Percentiles rank a stretch among this genome's conserved stretches.
These are phyloP conservation scores for Penicillium ucsense DNA, from an alignment of 495 filamentous ascomycete species.

Conservation along the genomic window DNA sequence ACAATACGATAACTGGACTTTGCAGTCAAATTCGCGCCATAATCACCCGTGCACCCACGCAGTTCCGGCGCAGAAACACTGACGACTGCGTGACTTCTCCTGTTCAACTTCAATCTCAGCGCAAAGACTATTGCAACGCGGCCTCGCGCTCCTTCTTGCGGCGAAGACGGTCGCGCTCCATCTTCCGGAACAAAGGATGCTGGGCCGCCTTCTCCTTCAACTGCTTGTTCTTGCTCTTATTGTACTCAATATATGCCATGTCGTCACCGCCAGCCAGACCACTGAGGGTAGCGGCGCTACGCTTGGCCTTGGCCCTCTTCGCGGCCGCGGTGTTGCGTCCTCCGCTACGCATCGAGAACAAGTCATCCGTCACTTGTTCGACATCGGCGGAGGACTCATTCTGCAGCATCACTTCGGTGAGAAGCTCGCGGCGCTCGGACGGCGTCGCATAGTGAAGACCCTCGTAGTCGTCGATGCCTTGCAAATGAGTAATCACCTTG, in stretches of 20 bases:
- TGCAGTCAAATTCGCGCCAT: no score
- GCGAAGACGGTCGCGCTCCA: constrained; percentile 63
- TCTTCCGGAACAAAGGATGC: constrained; percentile 70
- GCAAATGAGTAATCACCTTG: constrained; percentile 95
- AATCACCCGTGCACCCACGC: no score
- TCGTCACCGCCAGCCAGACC: constrained; percentile 84
- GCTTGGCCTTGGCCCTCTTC: constrained; percentile 48
- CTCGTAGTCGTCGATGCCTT: constrained; percentile 77
- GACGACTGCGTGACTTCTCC: no score
- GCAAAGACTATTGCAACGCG: neutral
- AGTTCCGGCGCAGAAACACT: no score
- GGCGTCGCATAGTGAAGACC: constrained; percentile 73
- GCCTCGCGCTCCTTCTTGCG: constrained; percentile 43
- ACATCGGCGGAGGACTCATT: constrained; percentile 72
- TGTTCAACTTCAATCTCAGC: no score
- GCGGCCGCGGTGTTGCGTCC: constrained; percentile 15
- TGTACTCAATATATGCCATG: constrained; percentile 93
- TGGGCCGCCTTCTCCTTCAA: constrained; percentile 58
- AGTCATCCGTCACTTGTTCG: constrained; percentile 70
- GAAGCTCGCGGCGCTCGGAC: constrained; percentile 74
- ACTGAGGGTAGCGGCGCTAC: constrained; percentile 75
- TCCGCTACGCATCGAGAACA: constrained; percentile 58
- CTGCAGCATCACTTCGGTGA: constrained; percentile 86
- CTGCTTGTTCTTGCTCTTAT: constrained; percentile 67
- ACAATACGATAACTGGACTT: no score